A percentile compares a stretch with the other conserved stretches of the same genome.
Evolutionary conservation across 2,329 filamentous ascomycete species (phyloP).

Genomic region (Trichoderma sp.): DNA sequence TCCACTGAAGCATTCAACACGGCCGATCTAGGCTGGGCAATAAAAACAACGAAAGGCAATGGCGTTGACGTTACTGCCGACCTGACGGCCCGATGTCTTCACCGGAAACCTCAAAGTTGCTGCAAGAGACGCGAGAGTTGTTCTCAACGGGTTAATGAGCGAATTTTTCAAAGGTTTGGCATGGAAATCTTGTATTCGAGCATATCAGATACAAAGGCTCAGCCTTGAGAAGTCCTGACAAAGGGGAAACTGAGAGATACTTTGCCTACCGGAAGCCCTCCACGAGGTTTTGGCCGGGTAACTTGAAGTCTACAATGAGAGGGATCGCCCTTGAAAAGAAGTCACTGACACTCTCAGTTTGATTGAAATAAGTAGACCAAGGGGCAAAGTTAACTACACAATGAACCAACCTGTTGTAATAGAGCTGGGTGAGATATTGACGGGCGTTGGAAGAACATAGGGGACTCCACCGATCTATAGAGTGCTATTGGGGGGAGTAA

Average conservation of each 20-base stretch:
- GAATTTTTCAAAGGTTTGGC: background rate
- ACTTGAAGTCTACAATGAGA: background rate
- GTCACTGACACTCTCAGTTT: background rate
- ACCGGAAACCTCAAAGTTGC: background rate
- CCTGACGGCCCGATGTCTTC: background rate
- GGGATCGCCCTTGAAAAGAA: background rate
- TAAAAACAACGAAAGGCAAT: background rate
- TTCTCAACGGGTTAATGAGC: background rate
- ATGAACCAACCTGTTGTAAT: background rate
- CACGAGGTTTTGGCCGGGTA: background rate
- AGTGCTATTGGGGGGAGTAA: too few species aligned
- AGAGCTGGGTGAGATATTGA: background rate
- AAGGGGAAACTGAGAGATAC: background rate
- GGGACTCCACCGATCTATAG: too few species aligned
- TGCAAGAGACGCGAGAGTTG: conserved; percentile 8
- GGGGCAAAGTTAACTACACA: conserved; percentile 1
- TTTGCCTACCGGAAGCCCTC: background rate
- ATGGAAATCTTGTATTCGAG: background rate
- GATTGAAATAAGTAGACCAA: background rate
- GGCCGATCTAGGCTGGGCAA: background rate
- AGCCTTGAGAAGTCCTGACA: background rate
- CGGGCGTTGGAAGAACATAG: too few species aligned
- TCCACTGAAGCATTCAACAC: background rate
- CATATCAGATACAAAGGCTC: conserved; percentile 1
- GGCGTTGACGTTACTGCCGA: background rate